A percentile compares a stretch with the other conserved stretches of the same genome.
Evolutionary conservation across 1,284 basidiomycete species (phyloP).

Genomic region (Grifola frondosa): DNA sequence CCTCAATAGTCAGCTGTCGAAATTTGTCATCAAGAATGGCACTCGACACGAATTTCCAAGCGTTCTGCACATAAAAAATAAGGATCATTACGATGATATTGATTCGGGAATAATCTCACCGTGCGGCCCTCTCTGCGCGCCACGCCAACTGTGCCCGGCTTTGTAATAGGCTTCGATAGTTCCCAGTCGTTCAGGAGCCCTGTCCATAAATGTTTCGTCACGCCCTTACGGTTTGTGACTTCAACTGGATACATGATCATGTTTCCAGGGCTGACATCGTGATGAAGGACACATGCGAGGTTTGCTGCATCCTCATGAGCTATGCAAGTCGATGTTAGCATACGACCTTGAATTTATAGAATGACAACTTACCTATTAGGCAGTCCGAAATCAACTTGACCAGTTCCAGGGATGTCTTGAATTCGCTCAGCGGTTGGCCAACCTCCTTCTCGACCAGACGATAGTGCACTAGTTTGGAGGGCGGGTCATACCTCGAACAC

Average conservation of each 20-base stretch:
- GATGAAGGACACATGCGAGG: conserved; percentile 12
- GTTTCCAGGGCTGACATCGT: conserved; percentile 15
- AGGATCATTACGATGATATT: no score
- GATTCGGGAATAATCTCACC: no score
- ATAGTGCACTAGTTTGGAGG: conserved; percentile 9
- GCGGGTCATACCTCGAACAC: no score
- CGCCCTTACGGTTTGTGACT: no score
- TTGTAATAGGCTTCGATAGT: conserved; percentile 5
- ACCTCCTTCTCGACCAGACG: conserved; percentile 9
- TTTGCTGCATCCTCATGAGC: conserved; percentile 3
- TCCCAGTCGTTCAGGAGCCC: conserved; percentile 15
- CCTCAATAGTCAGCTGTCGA: not conserved
- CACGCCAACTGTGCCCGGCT: no score
- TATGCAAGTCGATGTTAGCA: no score
- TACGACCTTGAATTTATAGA: no score
- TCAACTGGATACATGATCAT: conserved; percentile 10
- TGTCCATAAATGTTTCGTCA: not conserved
- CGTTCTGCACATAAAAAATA: not conserved
- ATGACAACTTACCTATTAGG: not conserved
- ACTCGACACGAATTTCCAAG: conserved; percentile 1
- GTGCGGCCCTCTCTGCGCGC: no score
- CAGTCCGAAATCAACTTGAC: not conserved
- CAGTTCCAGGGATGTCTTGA: not conserved
- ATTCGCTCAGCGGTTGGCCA: conserved; percentile 1
- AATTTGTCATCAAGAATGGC: not conserved